These are phyloP conservation scores for Podospora conica DNA, from an alignment of 495 filamentous ascomycete genomes.

Conservation along the genomic window DNA sequence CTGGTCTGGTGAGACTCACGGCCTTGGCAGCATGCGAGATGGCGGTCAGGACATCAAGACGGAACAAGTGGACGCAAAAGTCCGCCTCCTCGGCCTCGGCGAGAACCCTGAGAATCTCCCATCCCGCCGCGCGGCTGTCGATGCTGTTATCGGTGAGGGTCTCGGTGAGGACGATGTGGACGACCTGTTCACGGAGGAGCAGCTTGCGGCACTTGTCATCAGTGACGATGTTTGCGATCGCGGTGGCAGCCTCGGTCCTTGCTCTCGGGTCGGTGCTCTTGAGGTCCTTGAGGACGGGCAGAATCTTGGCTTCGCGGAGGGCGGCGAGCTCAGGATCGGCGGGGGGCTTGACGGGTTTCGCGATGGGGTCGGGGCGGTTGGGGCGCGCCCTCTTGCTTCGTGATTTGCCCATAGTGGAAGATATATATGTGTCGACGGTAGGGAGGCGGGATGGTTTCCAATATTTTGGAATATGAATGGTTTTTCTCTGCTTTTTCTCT, in stretches of 20 bases:
- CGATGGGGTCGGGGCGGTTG: slow-evolving; percentile 40
- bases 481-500: neutral
- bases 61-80: slow-evolving; percentile 55
- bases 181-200: slow-evolving; percentile 54
- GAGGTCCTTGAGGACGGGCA: slow-evolving; percentile 52
- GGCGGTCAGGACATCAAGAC: slow-evolving; percentile 51
- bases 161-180: slow-evolving; percentile 53
- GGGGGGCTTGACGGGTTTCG: slow-evolving; percentile 46
- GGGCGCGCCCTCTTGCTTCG: slow-evolving; percentile 33
- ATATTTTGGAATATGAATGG: neutral
- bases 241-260: slow-evolving; percentile 45
- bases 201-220: slow-evolving; percentile 52
- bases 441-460: neutral
- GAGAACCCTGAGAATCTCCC: slow-evolving; percentile 54
- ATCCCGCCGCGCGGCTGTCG: slow-evolving; percentile 53
- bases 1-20: slow-evolving; percentile 30
- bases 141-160: slow-evolving; percentile 52
- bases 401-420: slow-evolving; percentile 37
- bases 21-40: slow-evolving; percentile 44
- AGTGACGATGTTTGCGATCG: slow-evolving; percentile 53
- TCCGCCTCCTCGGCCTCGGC: slow-evolving; percentile 53
- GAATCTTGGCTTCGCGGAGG: slow-evolving; percentile 50
- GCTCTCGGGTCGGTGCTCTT: slow-evolving; percentile 49
- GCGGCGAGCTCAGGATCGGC: slow-evolving; percentile 50
- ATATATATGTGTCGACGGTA: neutral